These are phyloP conservation scores for Solanum sejunctum DNA, from an alignment of 257 asterid species.

Conservation along the genomic window DNA sequence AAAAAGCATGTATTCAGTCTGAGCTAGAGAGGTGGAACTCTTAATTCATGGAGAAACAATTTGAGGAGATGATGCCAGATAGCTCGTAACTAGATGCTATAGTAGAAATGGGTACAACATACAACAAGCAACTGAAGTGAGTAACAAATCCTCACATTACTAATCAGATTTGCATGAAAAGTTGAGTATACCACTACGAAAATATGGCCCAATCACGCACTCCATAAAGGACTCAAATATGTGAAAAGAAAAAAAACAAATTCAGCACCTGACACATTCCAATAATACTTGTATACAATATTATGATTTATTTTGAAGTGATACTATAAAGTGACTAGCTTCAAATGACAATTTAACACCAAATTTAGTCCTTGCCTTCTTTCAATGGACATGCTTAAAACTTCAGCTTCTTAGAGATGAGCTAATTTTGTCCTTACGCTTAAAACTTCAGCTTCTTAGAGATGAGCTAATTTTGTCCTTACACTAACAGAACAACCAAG, in stretches of 20 bases:
- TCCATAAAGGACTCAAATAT: neutral
- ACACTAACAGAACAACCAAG: neutral
- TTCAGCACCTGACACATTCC: neutral
- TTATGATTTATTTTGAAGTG: neutral
- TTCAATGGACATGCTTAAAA: neutral
- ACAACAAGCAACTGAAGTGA: neutral
- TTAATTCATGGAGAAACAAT: neutral
- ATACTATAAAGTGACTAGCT: neutral
- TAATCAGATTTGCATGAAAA: neutral
- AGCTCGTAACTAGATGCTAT: neutral
- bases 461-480: neutral
- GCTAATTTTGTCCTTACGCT: neutral
- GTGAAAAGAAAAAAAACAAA: neutral
- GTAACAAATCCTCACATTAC: neutral
- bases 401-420: neutral
- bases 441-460: neutral
- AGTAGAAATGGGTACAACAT: neutral
- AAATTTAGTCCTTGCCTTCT: neutral
- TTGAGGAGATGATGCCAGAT: neutral
- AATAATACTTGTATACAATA: neutral
- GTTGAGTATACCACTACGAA: neutral
- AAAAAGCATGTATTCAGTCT: neutral
- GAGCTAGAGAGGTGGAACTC: neutral
- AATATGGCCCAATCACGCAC: neutral
- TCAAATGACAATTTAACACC: neutral